Evolutionary conservation across 75 land plant genomes (phyloP), one percentile per base, ranked within the genome.

Genomic region (Sequoia sempervirens): DNA sequence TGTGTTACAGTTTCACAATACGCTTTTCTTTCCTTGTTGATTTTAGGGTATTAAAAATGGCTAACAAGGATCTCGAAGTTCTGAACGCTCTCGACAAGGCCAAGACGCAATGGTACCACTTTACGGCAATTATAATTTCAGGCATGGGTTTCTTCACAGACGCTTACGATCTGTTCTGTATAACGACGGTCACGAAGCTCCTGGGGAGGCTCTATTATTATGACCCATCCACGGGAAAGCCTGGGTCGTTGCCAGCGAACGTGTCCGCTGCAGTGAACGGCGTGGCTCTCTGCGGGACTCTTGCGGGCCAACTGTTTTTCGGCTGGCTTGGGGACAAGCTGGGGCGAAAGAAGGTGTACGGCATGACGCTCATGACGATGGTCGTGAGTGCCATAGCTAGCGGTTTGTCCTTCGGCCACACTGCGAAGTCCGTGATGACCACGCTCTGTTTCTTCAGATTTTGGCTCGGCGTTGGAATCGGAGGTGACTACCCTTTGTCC

Each of bases 71-170:
- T 4, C 58, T 64, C 68, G 88, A 87, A 20, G 79, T 88, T 20
- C 82, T 88, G 40, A 83, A 46, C 4, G 84, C 89, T 12, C 87
- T 89, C 18, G 91, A 89, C 83, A 83, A 81, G 34, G 90, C 90
- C 41, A 89, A 82, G 84, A 87, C 89, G 10, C 89, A 88, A 81
- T 81, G 78, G 73, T 90, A 89, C 78, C 91, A 89, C 80, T 85
- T 89, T 82, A 85, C 73, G 68, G 82, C 89, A 37, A 83, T 89
- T 20, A 82, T 89, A 17, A 89, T 89, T 1, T 86, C 91, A 2
- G 91, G 89, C 4, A 89, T 89, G 89, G 91, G 89, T 1, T 89
- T 92, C 87, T 92, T 92, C 89, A 89, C 93, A 43, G 93, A 92
- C 64, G 93, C 93, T 2, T 92, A 92, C 81, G 93, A 92, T 32